Evolutionary conservation across 2,329 filamentous ascomycete genomes (phyloP), one percentile per base, ranked within the genome.

Genomic region (Penicillium sp.): DNA sequence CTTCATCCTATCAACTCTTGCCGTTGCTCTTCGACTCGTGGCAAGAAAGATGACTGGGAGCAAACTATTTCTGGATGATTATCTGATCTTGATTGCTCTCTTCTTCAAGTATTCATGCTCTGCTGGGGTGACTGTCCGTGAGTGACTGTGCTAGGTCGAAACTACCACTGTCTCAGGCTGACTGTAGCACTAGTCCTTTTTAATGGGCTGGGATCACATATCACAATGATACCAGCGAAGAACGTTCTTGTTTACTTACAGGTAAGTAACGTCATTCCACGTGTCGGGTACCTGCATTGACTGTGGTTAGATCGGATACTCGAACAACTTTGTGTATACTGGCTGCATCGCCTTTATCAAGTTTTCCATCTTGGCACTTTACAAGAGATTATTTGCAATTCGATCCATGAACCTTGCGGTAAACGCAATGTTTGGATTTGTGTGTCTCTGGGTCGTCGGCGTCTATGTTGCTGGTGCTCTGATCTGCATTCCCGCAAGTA

Each of bases 51-150:
- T 70, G 42, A 67, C 59, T 6, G 64, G 65, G 1, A 61, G 56
- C 27, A 57, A 43, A 6, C 43, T 70, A n/a, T 67, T 63, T 36
- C 22, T 69, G 53, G 67, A 70, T 53, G 67, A 70, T 53, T 65
- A 64, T 46, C 54, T 70, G 52, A 69, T 69, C 42, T 22, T 70
- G 3, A 49, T 67, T 38, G 67, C 67, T 45, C 49, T 70, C 50
- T 39, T 68, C 21, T 66, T 68, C 48, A 68, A 68, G 57, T 68
- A 68, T 55, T 63, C 64, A 45, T 68, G 66, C 44, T 68, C 66
- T 1, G 60, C 61, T 42, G 66, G 65, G 29, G 63, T 65, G 7
- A 55, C 57, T 5, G 59, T 59, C 24, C 55, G 66, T 68, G 36
- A 56, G 66, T 68, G 16, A 24, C 36, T 13, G 24, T 5, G 6